phyloP scores from a whole-genome alignment of 306 rosid genomes.

The Sindora glabra region DNA sequence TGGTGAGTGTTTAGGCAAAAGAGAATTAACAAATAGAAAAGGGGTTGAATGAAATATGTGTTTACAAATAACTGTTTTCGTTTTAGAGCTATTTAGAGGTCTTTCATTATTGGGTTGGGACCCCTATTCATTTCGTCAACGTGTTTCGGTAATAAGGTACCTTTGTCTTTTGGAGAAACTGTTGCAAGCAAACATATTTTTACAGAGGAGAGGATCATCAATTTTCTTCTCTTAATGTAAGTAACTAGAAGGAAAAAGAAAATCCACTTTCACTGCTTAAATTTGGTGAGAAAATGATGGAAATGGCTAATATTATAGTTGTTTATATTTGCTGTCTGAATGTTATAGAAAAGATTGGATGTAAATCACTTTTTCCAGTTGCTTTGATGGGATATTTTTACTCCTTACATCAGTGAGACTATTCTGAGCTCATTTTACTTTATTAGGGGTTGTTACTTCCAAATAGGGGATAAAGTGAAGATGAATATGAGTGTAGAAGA shows the following conservation, averaged over 20 bases:
- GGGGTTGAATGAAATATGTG: no score
- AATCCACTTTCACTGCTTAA: not conserved
- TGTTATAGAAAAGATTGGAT: not conserved
- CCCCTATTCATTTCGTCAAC: not conserved
- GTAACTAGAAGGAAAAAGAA: not conserved
- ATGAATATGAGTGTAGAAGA: slow-evolving; percentile 62
- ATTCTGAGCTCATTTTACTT: slow-evolving; percentile 19
- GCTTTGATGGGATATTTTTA: not conserved
- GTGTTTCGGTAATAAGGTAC: not conserved
- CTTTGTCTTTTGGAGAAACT: not conserved
- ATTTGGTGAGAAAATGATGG: not conserved
- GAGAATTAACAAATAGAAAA: no score
- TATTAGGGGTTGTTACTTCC: slow-evolving; percentile 81
- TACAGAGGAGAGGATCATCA: not conserved
- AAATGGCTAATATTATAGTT: not conserved
- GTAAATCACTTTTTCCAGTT: not conserved
- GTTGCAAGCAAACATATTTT: not conserved
- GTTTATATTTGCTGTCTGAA: not conserved
- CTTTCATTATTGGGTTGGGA: not conserved
- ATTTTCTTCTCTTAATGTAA: not conserved
- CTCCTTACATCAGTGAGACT: slow-evolving; percentile 4
- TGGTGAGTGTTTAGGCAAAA: not conserved
- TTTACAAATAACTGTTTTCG: not conserved
- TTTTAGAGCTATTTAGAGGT: not conserved
- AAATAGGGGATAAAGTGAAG: slow-evolving; percentile 55